Percentiles rank a stretch among this genome's conserved stretches.
Conservation (phyloP, 495 filamentous ascomycete species). For the Penicillium canariense region DNA sequence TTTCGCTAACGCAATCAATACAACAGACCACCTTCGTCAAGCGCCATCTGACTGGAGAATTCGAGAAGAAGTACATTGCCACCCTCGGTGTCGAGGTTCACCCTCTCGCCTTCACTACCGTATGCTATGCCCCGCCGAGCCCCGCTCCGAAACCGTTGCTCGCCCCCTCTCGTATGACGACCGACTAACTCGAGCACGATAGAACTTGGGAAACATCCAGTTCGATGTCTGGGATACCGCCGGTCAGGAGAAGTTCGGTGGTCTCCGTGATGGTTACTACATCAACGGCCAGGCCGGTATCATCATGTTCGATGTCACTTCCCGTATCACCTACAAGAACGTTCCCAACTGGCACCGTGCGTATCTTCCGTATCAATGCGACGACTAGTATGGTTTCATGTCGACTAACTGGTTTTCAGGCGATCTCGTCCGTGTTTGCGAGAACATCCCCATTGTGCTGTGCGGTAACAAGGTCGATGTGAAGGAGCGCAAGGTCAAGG, state of each 20-base stretch:
- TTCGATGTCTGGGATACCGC: constrained; percentile 99
- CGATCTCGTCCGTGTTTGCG: constrained; percentile 98
- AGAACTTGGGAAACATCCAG: constrained; percentile 96
- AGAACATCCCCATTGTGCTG: constrained; percentile 98
- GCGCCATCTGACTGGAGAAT: constrained; percentile 98
- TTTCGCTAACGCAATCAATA: constrained; percentile 32
- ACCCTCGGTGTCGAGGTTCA: constrained; percentile 99
- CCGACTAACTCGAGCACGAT: constrained; percentile 39
- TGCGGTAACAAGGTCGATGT: constrained; percentile 99
- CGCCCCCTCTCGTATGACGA: neutral
- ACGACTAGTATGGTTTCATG: neutral
- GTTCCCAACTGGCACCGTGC: constrained; percentile 99
- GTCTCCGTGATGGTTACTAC: constrained; percentile 99
- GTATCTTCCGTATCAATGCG: constrained; percentile 33
- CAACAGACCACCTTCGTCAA: constrained; percentile 98
- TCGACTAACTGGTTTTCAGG: constrained; percentile 50
- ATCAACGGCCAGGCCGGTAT: constrained; percentile 99
- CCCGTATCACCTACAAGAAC: constrained; percentile 99
- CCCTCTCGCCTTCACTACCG: constrained; percentile 87
- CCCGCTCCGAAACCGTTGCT: constrained; percentile 28
- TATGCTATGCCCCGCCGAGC: constrained; percentile 67
- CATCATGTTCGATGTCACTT: constrained; percentile 99
- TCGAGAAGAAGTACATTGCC: constrained; percentile 99
- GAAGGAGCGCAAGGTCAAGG: constrained; percentile 99
- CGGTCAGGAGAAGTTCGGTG: constrained; percentile 99